These are phyloP conservation scores for Crithidia bombi DNA, from an alignment of 208 protist genomes.

Conservation along the genomic window DNA sequence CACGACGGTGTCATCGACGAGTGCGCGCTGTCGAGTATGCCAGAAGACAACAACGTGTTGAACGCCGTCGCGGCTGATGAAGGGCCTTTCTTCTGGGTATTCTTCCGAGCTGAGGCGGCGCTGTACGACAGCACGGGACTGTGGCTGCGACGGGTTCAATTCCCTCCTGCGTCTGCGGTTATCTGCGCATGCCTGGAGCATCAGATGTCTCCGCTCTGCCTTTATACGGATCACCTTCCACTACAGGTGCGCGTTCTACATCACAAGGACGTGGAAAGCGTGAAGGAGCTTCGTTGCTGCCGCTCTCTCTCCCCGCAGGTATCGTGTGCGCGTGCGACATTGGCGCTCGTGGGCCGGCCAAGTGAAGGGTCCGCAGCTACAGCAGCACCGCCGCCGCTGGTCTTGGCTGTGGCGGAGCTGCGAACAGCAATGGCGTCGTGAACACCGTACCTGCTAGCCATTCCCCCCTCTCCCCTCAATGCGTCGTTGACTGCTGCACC, in stretches of 20 bases:
- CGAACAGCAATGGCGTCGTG: background rate
- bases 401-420: constrained; percentile 1
- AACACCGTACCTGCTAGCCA: no score
- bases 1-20: constrained; percentile 7
- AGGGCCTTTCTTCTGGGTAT: constrained; percentile 24
- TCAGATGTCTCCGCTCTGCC: constrained; percentile 15
- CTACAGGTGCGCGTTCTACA: constrained; percentile 10
- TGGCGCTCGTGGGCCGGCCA: background rate
- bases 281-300: background rate
- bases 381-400: background rate
- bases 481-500: no score
- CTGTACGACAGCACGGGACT: constrained; percentile 14
- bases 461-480: no score
- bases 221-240: background rate
- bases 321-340: background rate
- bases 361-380: no score
- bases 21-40: constrained; percentile 15
- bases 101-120: constrained; percentile 17
- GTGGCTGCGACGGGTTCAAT: constrained; percentile 9
- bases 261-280: background rate
- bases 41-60: constrained; percentile 5
- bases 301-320: background rate
- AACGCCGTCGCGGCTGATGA: constrained; percentile 2
- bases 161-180: background rate
- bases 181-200: constrained; percentile 1